A percentile compares a stretch with the other conserved stretches of the same genome.
These are phyloP conservation scores for Catenaria anguillulae DNA, from an alignment of 371 early-diverging fungal species.

Conservation along the genomic window DNA sequence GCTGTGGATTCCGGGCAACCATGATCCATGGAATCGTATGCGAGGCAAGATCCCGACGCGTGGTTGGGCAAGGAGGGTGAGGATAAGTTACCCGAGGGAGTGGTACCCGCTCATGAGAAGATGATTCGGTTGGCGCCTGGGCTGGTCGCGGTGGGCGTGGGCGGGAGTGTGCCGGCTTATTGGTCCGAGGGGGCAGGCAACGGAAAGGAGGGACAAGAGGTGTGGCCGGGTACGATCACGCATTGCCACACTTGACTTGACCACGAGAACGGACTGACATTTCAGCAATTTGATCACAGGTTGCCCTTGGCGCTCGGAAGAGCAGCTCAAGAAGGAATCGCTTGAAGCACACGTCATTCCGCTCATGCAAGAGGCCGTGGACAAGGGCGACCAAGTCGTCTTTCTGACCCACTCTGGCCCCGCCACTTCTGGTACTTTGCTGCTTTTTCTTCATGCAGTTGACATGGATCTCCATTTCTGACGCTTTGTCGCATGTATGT, in stretches of 20 bases:
- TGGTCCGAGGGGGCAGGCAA: background rate
- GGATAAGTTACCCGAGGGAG: background rate
- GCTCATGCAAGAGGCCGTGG: background rate
- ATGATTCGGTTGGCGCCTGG: background rate
- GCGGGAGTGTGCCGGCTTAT: background rate
- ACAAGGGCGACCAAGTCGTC: background rate
- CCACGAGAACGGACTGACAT: background rate
- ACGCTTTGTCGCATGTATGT: background rate
- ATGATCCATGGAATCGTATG: constrained; percentile 1
- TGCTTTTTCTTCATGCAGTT: background rate
- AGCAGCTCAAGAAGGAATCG: background rate
- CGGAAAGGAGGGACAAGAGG: background rate
- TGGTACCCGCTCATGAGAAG: background rate
- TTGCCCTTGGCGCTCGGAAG: background rate
- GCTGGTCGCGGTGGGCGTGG: background rate
- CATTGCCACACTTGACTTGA: background rate
- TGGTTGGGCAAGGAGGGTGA: background rate
- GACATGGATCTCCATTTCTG: background rate
- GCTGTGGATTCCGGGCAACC: constrained; percentile 3
- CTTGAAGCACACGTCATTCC: background rate
- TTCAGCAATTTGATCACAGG: background rate
- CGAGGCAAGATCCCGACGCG: background rate
- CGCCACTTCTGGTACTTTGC: background rate
- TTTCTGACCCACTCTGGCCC: background rate
- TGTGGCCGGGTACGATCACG: background rate